Evolutionary conservation across 2,329 filamentous ascomycete species (phyloP).

Genomic region (Metarhizium humberi): DNA sequence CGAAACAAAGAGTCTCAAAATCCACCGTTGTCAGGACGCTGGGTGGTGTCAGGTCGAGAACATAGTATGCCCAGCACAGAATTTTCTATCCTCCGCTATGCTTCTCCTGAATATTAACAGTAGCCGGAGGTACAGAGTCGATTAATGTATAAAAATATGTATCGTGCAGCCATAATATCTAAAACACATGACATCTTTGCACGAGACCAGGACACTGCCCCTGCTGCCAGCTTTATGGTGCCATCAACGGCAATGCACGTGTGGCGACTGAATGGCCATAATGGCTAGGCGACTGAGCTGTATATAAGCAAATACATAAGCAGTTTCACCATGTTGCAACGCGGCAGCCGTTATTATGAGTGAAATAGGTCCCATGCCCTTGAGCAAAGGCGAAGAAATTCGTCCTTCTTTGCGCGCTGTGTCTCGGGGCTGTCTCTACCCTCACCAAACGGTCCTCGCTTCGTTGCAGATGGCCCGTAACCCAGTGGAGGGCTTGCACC

Average conservation of each 20-base stretch:
- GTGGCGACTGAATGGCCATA: neutral
- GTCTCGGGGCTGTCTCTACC: slow-evolving; percentile 77
- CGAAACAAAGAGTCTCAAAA: neutral
- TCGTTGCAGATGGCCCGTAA: slow-evolving; percentile 53
- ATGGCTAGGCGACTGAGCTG: neutral
- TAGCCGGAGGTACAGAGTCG: neutral
- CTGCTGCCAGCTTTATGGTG: neutral
- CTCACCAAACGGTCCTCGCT: slow-evolving; percentile 66
- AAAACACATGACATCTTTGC: too few relatives aligned
- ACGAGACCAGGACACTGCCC: too few relatives aligned
- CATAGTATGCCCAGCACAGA: neutral
- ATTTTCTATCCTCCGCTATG: neutral
- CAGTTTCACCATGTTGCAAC: neutral
- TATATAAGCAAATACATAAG: neutral
- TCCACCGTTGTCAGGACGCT: neutral
- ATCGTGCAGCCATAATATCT: neutral
- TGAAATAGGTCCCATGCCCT: slow-evolving; percentile 96
- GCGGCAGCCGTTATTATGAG: slow-evolving; percentile 46
- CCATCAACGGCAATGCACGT: neutral
- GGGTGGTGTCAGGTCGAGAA: neutral
- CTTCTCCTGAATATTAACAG: too few relatives aligned
- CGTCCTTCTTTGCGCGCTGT: slow-evolving; percentile 78
- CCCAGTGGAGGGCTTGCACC: slow-evolving; percentile 79
- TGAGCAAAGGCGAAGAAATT: slow-evolving; percentile 79
- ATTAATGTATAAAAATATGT: neutral